phyloP scores from a whole-genome alignment of 345 rosid genomes.

The Acer negundo region DNA sequence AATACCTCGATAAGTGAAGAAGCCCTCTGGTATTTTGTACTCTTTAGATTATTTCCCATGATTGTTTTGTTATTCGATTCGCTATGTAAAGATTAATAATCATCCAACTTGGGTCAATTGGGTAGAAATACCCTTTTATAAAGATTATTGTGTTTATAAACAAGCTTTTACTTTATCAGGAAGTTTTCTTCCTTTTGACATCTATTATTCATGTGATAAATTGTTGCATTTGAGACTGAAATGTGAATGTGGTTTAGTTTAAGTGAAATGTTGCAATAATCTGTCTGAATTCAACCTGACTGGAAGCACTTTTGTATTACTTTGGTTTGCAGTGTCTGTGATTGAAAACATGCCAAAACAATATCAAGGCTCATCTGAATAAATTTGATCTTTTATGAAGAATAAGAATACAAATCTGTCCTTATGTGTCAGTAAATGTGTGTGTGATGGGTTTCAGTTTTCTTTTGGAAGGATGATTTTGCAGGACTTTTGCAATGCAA shows the following conservation, averaged over 20 bases:
- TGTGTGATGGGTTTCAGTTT: not conserved
- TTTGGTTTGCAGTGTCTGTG: not conserved
- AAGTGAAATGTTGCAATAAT: not conserved
- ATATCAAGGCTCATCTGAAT: not conserved
- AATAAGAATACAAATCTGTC: no score
- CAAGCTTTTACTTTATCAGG: not conserved
- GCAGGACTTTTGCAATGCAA: not conserved
- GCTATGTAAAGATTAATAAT: not conserved
- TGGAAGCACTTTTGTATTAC: not conserved
- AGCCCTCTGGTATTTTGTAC: conserved; percentile 23
- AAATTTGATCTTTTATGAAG: not conserved
- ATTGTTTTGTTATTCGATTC: not conserved
- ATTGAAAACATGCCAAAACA: not conserved
- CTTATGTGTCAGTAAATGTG: not conserved
- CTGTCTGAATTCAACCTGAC: not conserved
- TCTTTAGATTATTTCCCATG: not conserved
- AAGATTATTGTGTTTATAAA: conserved; percentile 7
- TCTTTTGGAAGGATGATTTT: not conserved
- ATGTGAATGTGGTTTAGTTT: not conserved
- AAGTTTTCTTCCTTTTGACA: not conserved
- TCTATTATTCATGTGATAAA: not conserved
- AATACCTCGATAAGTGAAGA: conserved; percentile 40
- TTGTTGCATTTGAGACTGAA: not conserved
- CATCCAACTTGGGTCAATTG: not conserved
- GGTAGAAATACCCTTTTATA: not conserved